These are phyloP conservation scores for Chrysosporium keratinophilum DNA, from an alignment of 2,329 filamentous ascomycete species.

Conservation along the genomic window DNA sequence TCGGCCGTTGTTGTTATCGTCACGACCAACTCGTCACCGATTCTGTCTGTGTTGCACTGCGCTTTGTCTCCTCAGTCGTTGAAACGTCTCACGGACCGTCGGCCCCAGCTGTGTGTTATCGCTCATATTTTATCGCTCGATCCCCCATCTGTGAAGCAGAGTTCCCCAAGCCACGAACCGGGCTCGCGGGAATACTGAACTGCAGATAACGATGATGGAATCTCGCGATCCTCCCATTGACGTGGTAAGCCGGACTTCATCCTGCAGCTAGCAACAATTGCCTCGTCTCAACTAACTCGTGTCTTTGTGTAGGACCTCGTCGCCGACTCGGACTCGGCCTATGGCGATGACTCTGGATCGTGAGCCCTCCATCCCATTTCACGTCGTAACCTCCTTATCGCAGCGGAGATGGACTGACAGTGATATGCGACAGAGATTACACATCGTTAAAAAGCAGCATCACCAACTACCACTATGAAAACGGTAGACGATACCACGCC, in stretches of 20 bases:
- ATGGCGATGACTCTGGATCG: slow-evolving; percentile 8
- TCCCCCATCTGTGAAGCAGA: too few species aligned
- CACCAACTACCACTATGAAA: slow-evolving; percentile 13
- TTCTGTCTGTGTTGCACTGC: too few species aligned
- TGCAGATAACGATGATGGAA: too few species aligned
- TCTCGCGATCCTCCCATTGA: background rate
- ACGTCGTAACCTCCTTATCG: background rate
- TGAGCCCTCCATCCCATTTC: background rate
- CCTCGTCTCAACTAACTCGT: background rate
- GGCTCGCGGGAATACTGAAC: too few species aligned
- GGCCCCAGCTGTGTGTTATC: too few species aligned
- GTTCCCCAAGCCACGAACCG: too few species aligned
- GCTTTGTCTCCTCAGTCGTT: too few species aligned
- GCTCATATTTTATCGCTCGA: too few species aligned
- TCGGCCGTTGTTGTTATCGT: too few species aligned
- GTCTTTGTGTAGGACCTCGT: background rate
- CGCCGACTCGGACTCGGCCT: slow-evolving; percentile 5
- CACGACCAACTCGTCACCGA: too few species aligned
- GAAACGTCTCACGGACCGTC: too few species aligned
- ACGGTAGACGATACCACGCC: slow-evolving; percentile 14
- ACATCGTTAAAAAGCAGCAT: slow-evolving; percentile 13
- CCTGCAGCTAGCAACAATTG: background rate
- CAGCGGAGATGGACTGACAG: background rate
- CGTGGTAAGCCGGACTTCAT: background rate
- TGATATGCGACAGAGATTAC: background rate